A percentile compares a stretch with the other conserved stretches of the same genome.
phyloP scores from a whole-genome alignment of 2,329 filamentous ascomycete species.

The Aspergillus caelatus region DNA sequence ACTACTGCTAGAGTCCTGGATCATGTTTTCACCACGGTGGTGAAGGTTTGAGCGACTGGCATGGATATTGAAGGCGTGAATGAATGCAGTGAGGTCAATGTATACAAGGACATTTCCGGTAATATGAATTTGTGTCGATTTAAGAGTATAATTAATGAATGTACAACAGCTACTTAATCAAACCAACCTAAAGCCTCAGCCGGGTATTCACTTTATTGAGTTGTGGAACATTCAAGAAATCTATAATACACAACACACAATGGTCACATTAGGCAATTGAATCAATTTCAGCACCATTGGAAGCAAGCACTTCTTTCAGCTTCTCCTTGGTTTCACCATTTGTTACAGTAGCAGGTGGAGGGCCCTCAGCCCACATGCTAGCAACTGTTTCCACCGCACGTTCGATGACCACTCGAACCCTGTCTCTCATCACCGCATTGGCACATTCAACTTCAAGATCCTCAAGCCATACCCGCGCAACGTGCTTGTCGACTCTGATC shows the following conservation, averaged over 20 bases:
- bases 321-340: constrained; percentile 28
- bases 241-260: constrained; percentile 21
- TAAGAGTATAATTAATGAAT: background rate
- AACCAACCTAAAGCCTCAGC: background rate
- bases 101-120: background rate
- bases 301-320: constrained; percentile 14
- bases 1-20: constrained; percentile 55
- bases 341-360: constrained; percentile 23
- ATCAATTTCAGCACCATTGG: constrained; percentile 29
- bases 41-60: background rate
- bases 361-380: constrained; percentile 58
- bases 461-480: constrained; percentile 90
- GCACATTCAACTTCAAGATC: constrained; percentile 84
- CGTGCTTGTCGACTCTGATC: constrained; percentile 84
- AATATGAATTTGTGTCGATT: background rate
- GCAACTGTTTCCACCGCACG: constrained; percentile 85
- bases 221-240: constrained; percentile 5
- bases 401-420: constrained; percentile 87
- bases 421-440: constrained; percentile 76
- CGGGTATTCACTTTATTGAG: background rate
- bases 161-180: background rate
- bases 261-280: constrained; percentile 24
- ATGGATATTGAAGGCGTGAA: background rate
- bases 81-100: background rate
- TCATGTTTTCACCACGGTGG: constrained; percentile 47